These are phyloP conservation scores for Pyricularia grisea DNA, from an alignment of 2,329 filamentous ascomycete genomes.

Conservation along the genomic window DNA sequence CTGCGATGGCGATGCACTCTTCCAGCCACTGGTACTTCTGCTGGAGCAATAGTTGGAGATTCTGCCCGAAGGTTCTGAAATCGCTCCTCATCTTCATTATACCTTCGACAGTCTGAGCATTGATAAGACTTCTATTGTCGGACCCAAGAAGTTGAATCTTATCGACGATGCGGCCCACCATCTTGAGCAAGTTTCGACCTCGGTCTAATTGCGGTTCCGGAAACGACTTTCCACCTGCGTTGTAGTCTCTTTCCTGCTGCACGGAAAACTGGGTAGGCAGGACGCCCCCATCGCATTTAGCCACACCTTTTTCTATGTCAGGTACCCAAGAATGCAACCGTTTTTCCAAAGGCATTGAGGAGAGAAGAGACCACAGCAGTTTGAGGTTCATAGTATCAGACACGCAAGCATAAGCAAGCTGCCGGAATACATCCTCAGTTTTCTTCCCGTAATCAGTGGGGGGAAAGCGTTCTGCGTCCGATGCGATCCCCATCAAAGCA, in stretches of 20 bases:
- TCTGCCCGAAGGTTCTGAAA: too few relatives aligned
- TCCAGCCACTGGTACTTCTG: too few relatives aligned
- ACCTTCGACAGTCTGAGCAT: not conserved
- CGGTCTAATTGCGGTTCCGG: not conserved
- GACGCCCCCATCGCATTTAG: not conserved
- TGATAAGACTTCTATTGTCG: not conserved
- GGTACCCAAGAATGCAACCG: not conserved
- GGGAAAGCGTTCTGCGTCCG: not conserved
- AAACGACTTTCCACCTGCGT: not conserved
- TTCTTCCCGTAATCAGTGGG: not conserved
- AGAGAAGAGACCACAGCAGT: not conserved
- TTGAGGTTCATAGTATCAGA: not conserved
- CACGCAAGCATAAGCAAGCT: not conserved
- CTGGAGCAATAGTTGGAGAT: too few relatives aligned
- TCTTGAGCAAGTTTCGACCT: not conserved
- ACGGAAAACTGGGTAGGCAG: not conserved
- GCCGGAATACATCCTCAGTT: not conserved
- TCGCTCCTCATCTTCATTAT: not conserved
- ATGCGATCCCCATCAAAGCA: not conserved
- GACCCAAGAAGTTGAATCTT: not conserved
- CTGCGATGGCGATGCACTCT: too few relatives aligned
- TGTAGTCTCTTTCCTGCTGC: not conserved
- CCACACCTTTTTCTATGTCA: not conserved
- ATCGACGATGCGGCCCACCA: not conserved
- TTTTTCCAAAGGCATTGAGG: not conserved